Evolutionary conservation across 164 flowering plant genomes (phyloP).

Genomic region (Litsea cubeba): DNA sequence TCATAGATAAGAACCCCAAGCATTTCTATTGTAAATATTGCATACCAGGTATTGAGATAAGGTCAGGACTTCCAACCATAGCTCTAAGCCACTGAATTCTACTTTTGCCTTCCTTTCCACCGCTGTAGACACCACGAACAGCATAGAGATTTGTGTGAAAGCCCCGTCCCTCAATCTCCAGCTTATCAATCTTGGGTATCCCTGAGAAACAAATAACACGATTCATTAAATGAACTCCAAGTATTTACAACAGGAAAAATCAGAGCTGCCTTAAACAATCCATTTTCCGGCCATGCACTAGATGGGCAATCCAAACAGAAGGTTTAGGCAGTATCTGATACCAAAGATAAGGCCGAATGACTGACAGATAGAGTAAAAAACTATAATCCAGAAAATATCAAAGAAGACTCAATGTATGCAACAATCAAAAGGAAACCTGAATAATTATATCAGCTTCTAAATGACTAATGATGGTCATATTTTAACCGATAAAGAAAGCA

Average conservation of each 20-base stretch:
- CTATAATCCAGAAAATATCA: too few relatives aligned
- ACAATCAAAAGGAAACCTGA: too few relatives aligned
- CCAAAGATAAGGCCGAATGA: too few relatives aligned
- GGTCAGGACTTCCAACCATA: constrained; percentile 99
- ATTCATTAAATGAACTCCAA: background rate
- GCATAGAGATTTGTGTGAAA: constrained; percentile 96
- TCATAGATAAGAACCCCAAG: background rate
- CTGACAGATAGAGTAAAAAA: too few relatives aligned
- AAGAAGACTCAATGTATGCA: too few relatives aligned
- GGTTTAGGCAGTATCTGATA: too few relatives aligned
- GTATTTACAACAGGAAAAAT: background rate
- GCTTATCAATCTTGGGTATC: constrained; percentile 70
- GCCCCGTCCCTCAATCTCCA: constrained; percentile 97
- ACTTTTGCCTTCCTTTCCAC: constrained; percentile 98
- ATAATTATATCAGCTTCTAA: too few relatives aligned
- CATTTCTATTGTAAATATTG: background rate
- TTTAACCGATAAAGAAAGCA: too few relatives aligned
- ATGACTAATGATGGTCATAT: too few relatives aligned
- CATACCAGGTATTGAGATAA: constrained; percentile 86
- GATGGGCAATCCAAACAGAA: constrained; percentile 4
- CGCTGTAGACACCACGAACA: constrained; percentile 82
- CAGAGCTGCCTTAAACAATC: background rate
- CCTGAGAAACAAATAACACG: constrained; percentile 36
- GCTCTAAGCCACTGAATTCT: constrained; percentile 98
- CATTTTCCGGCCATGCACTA: background rate